A percentile compares a stretch with the other conserved stretches of the same genome.
These are phyloP conservation scores for Thermothielavioides terrestris DNA, from an alignment of 495 filamentous ascomycete genomes.

Conservation along the genomic window DNA sequence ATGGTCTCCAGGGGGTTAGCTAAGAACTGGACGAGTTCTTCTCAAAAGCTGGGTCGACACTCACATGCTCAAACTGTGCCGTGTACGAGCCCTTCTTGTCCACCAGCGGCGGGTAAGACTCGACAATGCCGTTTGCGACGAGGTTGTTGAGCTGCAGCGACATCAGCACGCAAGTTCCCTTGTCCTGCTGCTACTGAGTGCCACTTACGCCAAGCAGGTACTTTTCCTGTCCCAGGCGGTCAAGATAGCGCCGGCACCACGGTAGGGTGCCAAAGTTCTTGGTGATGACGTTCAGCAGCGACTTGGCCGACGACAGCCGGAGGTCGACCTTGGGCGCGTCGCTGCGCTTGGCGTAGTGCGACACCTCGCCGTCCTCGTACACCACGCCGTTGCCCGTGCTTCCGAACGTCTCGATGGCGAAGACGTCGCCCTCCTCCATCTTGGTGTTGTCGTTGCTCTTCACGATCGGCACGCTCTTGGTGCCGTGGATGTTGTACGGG, in stretches of 20 bases:
- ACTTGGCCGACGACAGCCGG: slow-evolving; percentile 68
- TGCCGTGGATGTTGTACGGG: slow-evolving; percentile 78
- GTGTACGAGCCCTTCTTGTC: slow-evolving; percentile 95
- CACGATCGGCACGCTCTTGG: slow-evolving; percentile 83
- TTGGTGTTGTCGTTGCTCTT: slow-evolving; percentile 71
- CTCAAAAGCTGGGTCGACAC: too few species aligned
- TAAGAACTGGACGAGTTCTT: too few species aligned
- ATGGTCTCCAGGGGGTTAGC: slow-evolving; percentile 57
- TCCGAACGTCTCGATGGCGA: slow-evolving; percentile 90
- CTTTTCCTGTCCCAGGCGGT: slow-evolving; percentile 78
- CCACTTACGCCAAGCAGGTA: slow-evolving; percentile 69
- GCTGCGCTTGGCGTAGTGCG: slow-evolving; percentile 61
- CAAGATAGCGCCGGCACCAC: slow-evolving; percentile 78
- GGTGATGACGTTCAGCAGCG: slow-evolving; percentile 73
- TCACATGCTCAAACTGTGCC: slow-evolving; percentile 90
- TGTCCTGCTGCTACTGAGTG: background rate
- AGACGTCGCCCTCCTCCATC: slow-evolving; percentile 93
- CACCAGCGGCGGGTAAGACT: slow-evolving; percentile 79
- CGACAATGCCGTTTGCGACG: slow-evolving; percentile 73
- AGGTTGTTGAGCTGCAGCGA: slow-evolving; percentile 78
- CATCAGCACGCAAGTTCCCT: background rate
- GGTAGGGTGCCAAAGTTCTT: slow-evolving; percentile 89
- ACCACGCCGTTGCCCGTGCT: slow-evolving; percentile 85
- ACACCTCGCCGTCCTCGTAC: slow-evolving; percentile 72
- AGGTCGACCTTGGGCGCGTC: slow-evolving; percentile 60